A percentile compares a stretch with the other conserved stretches of the same genome.
These are phyloP conservation scores for Aspergillus fumigatiaffinis DNA, from an alignment of 2,329 filamentous ascomycete species.

Conservation along the genomic window DNA sequence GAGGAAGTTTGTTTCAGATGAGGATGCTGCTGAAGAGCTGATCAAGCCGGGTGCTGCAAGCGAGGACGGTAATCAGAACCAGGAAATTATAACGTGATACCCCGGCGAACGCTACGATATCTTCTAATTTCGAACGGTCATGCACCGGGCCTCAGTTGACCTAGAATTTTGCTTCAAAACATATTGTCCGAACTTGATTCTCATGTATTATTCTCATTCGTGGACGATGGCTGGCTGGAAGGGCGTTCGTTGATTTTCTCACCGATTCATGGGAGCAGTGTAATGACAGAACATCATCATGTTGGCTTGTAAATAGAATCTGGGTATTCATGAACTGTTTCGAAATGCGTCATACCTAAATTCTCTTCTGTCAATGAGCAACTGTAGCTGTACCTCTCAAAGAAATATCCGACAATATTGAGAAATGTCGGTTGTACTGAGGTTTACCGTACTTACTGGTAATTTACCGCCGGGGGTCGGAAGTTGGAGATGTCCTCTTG, in stretches of 20 bases:
- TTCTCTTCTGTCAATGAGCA: neutral
- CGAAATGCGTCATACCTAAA: conserved; percentile 1
- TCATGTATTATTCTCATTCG: conserved; percentile 24
- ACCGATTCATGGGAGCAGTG: conserved; percentile 8
- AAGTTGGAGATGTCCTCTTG: neutral
- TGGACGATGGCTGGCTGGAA: conserved; percentile 22
- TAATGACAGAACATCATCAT: conserved; percentile 11
- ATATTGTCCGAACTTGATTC: conserved; percentile 5
- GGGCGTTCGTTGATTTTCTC: conserved; percentile 20
- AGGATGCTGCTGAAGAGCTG: conserved; percentile 63
- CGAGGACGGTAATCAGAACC: conserved; percentile 26
- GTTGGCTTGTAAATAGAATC: conserved; percentile 24
- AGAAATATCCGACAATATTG: neutral
- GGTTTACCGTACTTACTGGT: neutral
- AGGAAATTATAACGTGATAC: conserved; percentile 30
- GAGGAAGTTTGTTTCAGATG: conserved; percentile 73
- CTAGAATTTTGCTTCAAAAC: neutral
- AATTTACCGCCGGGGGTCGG: conserved; percentile 3
- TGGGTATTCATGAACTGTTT: conserved; percentile 15
- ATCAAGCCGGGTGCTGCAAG: conserved; percentile 56
- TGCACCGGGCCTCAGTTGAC: neutral
- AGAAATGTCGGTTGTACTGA: neutral
- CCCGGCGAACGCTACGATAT: neutral
- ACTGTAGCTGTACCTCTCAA: neutral
- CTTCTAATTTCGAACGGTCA: neutral